A percentile compares a stretch with the other conserved stretches of the same genome.
Evolutionary conservation across 176 grass and related monocot genomes (phyloP).

Genomic region (Aegilops bicornis): DNA sequence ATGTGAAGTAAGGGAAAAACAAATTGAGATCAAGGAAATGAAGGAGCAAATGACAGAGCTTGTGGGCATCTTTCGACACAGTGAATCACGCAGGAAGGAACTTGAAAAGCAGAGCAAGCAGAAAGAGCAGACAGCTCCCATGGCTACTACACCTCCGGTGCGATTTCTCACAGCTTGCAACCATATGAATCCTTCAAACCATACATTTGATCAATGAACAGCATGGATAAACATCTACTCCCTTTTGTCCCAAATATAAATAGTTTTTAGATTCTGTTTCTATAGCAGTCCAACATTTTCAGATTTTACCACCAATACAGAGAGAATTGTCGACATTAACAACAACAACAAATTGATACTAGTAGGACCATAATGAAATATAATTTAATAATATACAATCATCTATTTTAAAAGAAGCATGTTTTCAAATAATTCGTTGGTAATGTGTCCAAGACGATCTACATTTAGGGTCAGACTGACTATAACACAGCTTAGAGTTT

Average conservation of each 20-base stretch:
- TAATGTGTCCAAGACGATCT: neutral
- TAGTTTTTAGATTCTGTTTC: neutral
- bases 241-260: neutral
- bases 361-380: neutral
- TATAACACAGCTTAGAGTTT: neutral
- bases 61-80: conserved; percentile 76
- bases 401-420: neutral
- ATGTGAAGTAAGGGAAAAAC: conserved; percentile 77
- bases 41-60: conserved; percentile 96
- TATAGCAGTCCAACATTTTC: neutral
- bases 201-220: neutral
- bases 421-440: neutral
- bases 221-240: neutral
- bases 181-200: neutral
- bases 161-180: conserved; percentile 31
- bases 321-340: neutral
- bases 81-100: conserved; percentile 81
- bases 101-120: conserved; percentile 81
- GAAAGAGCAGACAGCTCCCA: conserved; percentile 58
- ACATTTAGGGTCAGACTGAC: neutral
- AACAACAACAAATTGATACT: neutral
- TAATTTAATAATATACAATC: neutral
- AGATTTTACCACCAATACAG: neutral
- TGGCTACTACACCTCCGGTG: conserved; percentile 64
- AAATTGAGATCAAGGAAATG: conserved; percentile 85